Percentiles rank a stretch among this genome's conserved stretches.
Conservation (phyloP, 2,329 filamentous ascomycete species). For the Cladosporium sphaerospermum region DNA sequence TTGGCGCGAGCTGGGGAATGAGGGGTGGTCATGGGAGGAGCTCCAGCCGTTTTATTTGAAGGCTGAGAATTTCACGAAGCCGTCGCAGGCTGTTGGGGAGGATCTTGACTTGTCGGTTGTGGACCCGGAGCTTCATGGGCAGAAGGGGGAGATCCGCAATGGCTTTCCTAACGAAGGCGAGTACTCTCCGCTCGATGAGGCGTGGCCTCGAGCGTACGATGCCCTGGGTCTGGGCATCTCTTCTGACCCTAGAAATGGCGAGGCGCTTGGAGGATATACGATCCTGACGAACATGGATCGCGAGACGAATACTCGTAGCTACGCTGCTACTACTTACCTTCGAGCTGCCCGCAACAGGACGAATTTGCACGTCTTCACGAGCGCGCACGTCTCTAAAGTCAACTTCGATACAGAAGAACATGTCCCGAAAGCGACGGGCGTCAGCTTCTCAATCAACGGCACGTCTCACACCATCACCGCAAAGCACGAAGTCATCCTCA, state of each 20-base stretch:
- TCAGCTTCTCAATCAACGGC: constrained; percentile 7
- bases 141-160: constrained; percentile 5
- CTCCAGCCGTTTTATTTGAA: constrained; percentile 28
- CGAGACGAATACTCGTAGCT: constrained; percentile 20
- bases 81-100: constrained; percentile 12
- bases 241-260: constrained; percentile 14
- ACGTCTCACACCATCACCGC: constrained; percentile 2
- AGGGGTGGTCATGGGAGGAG: constrained; percentile 26
- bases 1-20: constrained; percentile 30
- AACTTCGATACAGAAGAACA: constrained; percentile 5
- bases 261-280: constrained; percentile 16
- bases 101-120: constrained; percentile 11
- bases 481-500: constrained; percentile 36
- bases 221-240: constrained; percentile 13
- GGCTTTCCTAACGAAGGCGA: constrained; percentile 1
- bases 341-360: constrained; percentile 12
- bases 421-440: constrained; percentile 9
- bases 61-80: constrained; percentile 26
- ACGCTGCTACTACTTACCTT: constrained; percentile 23
- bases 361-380: constrained; percentile 11
- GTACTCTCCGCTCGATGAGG: constrained; percentile 13
- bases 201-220: constrained; percentile 15
- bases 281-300: constrained; percentile 15
- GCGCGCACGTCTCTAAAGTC: constrained; percentile 7
- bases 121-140: constrained; percentile 1